Evolutionary conservation across 2,329 filamentous ascomycete genomes (phyloP).

Genomic region (Hymenoscyphus albidus): DNA sequence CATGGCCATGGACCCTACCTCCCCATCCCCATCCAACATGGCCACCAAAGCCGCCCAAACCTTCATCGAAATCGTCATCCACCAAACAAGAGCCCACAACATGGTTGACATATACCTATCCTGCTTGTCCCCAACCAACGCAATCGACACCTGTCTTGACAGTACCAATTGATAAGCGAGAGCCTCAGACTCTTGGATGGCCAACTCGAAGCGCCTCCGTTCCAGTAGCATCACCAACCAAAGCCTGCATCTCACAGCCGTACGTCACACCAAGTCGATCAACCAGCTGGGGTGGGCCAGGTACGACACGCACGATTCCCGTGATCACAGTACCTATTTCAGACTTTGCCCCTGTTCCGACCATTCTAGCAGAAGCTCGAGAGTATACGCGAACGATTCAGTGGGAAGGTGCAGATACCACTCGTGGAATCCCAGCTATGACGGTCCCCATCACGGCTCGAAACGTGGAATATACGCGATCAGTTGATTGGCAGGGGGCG

Average conservation of each 20-base stretch:
- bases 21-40: background rate
- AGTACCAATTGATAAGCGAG: constrained; percentile 10
- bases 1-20: background rate
- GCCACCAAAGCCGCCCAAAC: constrained; percentile 4
- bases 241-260: background rate
- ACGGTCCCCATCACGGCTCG: constrained; percentile 6
- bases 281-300: constrained; percentile 1
- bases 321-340: background rate
- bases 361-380: background rate
- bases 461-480: constrained; percentile 5
- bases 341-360: too few relatives aligned
- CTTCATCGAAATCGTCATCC: background rate
- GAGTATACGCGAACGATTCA: background rate
- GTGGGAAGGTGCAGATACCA: constrained; percentile 4
- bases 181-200: constrained; percentile 13
- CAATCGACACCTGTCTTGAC: constrained; percentile 3
- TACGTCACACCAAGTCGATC: background rate
- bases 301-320: constrained; percentile 4
- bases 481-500: background rate
- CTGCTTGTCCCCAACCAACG: constrained; percentile 1
- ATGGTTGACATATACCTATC: constrained; percentile 2
- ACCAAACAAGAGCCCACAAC: constrained; percentile 6
- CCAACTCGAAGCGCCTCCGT: constrained; percentile 6
- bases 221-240: background rate
- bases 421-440: constrained; percentile 6